These are phyloP conservation scores for Andrographis paniculata DNA, from an alignment of 305 asterid species.

Conservation along the genomic window DNA sequence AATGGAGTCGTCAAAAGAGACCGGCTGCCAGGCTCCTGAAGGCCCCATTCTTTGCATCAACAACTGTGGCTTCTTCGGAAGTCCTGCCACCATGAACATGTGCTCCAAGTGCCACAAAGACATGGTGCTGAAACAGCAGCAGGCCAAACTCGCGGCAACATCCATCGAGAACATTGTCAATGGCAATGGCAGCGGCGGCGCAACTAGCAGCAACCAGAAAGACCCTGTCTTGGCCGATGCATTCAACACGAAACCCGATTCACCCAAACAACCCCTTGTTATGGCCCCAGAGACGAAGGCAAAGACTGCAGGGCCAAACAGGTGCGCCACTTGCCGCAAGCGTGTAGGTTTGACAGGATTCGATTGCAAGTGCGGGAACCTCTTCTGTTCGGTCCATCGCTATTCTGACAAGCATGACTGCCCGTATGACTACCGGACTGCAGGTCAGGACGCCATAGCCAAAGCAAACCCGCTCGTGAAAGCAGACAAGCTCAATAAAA, in stretches of 20 bases:
- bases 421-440: slow-evolving; percentile 11
- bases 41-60: slow-evolving; percentile 57
- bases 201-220: slow-evolving; percentile 21
- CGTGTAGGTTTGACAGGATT: slow-evolving; percentile 50
- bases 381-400: slow-evolving; percentile 37
- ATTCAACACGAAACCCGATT: slow-evolving; percentile 20
- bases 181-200: slow-evolving; percentile 39
- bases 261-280: slow-evolving; percentile 13
- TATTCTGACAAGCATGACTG: slow-evolving; percentile 6
- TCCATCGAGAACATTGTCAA: slow-evolving; percentile 48
- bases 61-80: slow-evolving; percentile 65
- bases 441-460: slow-evolving; percentile 29
- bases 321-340: slow-evolving; percentile 38
- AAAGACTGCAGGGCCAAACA: slow-evolving; percentile 27
- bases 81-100: slow-evolving; percentile 61
- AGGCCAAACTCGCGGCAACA: slow-evolving; percentile 37
- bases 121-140: slow-evolving; percentile 33
- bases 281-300: slow-evolving; percentile 20
- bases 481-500: slow-evolving; percentile 37
- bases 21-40: slow-evolving; percentile 36
- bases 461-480: slow-evolving; percentile 32
- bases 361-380: slow-evolving; percentile 38
- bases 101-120: slow-evolving; percentile 63
- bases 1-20: slow-evolving; percentile 44
- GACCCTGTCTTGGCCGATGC: slow-evolving; percentile 18